Conservation (phyloP, 305 asterid genomes). For the Plantago rigida region DNA sequence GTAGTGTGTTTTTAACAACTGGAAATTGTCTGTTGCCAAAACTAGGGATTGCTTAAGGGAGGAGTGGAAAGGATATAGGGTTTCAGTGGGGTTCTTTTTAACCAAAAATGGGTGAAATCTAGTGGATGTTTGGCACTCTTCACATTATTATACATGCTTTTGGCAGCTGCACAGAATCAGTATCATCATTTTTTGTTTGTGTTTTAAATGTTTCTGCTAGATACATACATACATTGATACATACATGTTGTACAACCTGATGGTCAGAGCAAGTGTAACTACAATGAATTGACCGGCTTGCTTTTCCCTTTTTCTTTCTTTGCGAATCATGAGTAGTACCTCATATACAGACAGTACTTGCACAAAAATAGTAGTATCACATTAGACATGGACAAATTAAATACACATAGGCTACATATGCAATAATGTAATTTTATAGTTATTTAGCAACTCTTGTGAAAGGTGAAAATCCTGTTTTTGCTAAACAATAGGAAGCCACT, state of each 20-base stretch:
- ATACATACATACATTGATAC: neutral
- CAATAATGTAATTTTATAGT: too few species aligned
- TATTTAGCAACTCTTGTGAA: too few species aligned
- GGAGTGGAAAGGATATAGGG: slow-evolving; percentile 4
- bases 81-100: slow-evolving; percentile 12
- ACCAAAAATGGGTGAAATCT: slow-evolving; percentile 10
- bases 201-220: neutral
- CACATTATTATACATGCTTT: slow-evolving; percentile 6
- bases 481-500: too few species aligned
- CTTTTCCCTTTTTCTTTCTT: too few species aligned
- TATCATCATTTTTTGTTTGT: neutral
- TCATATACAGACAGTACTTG: too few species aligned
- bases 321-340: too few species aligned
- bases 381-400: too few species aligned
- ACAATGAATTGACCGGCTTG: neutral
- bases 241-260: neutral
- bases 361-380: too few species aligned
- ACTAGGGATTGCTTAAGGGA: slow-evolving; percentile 11
- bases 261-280: neutral
- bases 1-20: neutral
- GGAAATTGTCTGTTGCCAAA: slow-evolving; percentile 10
- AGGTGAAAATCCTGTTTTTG: too few species aligned
- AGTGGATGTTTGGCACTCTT: slow-evolving; percentile 17
- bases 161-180: slow-evolving; percentile 10
- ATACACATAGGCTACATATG: too few species aligned